A percentile compares a stretch with the other conserved stretches of the same genome.
These are phyloP conservation scores for Leccinellum rugosiceps DNA, from an alignment of 768 basidiomycete genomes.

Conservation along the genomic window DNA sequence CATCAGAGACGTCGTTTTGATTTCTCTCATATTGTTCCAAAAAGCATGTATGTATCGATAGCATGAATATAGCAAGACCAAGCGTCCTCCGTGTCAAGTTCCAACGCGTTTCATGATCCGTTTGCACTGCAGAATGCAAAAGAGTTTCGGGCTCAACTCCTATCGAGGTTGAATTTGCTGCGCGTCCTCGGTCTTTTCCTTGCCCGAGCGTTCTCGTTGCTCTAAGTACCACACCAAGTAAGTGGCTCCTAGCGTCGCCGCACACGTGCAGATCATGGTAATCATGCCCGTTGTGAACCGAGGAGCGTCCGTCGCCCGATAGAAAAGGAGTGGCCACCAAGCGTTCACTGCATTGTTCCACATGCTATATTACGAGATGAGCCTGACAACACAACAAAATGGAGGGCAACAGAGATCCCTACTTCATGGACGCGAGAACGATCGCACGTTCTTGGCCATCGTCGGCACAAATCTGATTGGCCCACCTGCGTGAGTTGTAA, in stretches of 20 bases:
- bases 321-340: slow-evolving; percentile 70
- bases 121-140: background rate
- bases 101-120: background rate
- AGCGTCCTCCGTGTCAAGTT: background rate
- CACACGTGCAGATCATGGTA: slow-evolving; percentile 58
- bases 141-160: background rate
- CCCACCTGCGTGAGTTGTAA: slow-evolving; percentile 49
- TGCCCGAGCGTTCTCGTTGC: slow-evolving; percentile 28
- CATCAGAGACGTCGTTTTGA: slow-evolving; percentile 8
- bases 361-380: slow-evolving; percentile 40
- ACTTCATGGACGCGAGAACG: slow-evolving; percentile 79
- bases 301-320: slow-evolving; percentile 72
- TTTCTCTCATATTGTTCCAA: background rate
- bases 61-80: background rate
- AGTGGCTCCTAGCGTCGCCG: slow-evolving; percentile 54
- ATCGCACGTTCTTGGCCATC: slow-evolving; percentile 68
- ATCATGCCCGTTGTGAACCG: slow-evolving; percentile 66
- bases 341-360: slow-evolving; percentile 68
- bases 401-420: slow-evolving; percentile 5
- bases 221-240: slow-evolving; percentile 58
- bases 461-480: slow-evolving; percentile 72
- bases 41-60: slow-evolving; percentile 11
- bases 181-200: background rate
- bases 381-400: background rate
- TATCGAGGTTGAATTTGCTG: background rate